Percentiles rank a stretch among this genome's conserved stretches.
Conservation (phyloP, 2,329 filamentous ascomycete species). For the Cladosporium sp. region DNA sequence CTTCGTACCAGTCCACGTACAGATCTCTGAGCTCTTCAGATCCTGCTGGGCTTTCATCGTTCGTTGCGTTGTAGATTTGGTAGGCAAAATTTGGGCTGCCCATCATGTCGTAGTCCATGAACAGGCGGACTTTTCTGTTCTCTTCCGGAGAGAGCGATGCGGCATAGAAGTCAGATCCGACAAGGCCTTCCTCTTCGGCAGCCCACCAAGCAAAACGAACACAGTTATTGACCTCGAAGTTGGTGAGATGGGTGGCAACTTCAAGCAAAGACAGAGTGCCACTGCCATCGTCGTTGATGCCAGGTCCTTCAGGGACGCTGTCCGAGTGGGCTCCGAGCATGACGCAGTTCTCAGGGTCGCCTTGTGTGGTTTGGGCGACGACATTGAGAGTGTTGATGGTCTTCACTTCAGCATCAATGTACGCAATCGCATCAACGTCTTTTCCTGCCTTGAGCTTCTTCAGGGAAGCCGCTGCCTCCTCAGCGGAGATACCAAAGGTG, state of each 20-base stretch:
- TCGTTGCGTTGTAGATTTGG: slow-evolving; percentile 49
- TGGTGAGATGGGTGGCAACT: slow-evolving; percentile 35
- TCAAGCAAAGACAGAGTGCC: slow-evolving; percentile 35
- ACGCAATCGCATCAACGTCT: slow-evolving; percentile 18
- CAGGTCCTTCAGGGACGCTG: slow-evolving; percentile 33
- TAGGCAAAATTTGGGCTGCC: slow-evolving; percentile 54
- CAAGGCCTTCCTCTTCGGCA: slow-evolving; percentile 34
- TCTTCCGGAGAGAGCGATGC: slow-evolving; percentile 33
- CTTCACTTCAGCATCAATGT: slow-evolving; percentile 20
- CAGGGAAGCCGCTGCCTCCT: slow-evolving; percentile 18
- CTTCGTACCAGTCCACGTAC: slow-evolving; percentile 31
- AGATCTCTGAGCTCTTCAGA: slow-evolving; percentile 50
- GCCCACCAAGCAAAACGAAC: slow-evolving; percentile 38
- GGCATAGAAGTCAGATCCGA: slow-evolving; percentile 38
- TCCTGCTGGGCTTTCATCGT: slow-evolving; percentile 52
- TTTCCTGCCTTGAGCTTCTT: slow-evolving; percentile 19
- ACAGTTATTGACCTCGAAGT: slow-evolving; percentile 49
- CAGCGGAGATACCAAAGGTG: slow-evolving; percentile 59
- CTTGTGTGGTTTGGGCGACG: slow-evolving; percentile 34
- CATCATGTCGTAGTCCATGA: slow-evolving; percentile 48
- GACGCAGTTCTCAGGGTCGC: slow-evolving; percentile 33
- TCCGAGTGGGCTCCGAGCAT: slow-evolving; percentile 37
- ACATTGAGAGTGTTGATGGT: slow-evolving; percentile 32
- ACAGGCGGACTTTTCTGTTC: slow-evolving; percentile 33
- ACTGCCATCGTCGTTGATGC: slow-evolving; percentile 40